phyloP scores from a whole-genome alignment of 2,329 filamentous ascomycete species.

The Beauveria bassiana region DNA sequence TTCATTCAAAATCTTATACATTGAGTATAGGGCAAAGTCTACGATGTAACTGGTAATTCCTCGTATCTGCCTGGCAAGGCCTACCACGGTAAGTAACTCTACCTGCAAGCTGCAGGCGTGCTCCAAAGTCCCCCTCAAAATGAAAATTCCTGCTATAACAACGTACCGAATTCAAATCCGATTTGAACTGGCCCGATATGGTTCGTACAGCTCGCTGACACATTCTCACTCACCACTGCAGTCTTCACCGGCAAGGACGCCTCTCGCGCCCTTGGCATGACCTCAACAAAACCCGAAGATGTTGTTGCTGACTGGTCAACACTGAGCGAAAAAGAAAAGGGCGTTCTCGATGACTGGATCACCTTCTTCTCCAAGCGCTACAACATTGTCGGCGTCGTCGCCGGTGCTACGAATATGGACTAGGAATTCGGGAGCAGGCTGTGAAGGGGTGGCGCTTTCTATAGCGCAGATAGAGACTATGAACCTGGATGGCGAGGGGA shows the following conservation, averaged over 20 bases:
- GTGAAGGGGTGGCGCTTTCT: neutral
- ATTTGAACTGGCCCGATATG: neutral
- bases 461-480: neutral
- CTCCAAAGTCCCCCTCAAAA: too few species aligned
- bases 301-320: constrained; percentile 76
- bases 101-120: neutral
- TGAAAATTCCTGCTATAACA: too few species aligned
- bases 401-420: constrained; percentile 51
- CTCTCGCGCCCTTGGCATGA: constrained; percentile 81
- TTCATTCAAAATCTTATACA: constrained; percentile 5
- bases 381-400: constrained; percentile 70
- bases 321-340: constrained; percentile 77
- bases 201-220: constrained; percentile 14
- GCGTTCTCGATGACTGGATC: constrained; percentile 81
- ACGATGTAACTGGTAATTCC: constrained; percentile 82
- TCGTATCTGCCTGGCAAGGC: constrained; percentile 39
- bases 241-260: constrained; percentile 95
- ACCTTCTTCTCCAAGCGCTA: constrained; percentile 97
- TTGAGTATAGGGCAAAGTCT: constrained; percentile 69
- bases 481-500: neutral
- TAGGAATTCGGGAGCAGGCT: constrained; percentile 17
- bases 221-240: constrained; percentile 28
- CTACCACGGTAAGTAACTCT: constrained; percentile 61
- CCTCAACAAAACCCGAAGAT: constrained; percentile 79
- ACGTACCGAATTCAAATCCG: neutral